phyloP scores from a whole-genome alignment of 108 stramenopile species.

The Cyclotella sp. region DNA sequence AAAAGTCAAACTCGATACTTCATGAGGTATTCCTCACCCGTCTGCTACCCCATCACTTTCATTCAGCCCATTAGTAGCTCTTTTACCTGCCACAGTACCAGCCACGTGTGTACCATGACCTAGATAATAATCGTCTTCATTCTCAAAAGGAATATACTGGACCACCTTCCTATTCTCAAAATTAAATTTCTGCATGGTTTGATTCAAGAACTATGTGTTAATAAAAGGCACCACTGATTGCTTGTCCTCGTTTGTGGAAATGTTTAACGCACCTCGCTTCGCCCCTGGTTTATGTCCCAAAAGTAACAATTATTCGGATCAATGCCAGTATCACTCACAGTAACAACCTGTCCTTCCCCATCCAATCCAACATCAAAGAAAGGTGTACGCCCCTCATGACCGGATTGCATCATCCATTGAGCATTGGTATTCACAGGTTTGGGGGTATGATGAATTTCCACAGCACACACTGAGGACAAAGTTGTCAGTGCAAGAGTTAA shows the following conservation, averaged over 20 bases:
- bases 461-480: constrained; percentile 19
- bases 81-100: constrained; percentile 40
- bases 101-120: constrained; percentile 56
- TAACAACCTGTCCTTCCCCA: constrained; percentile 49
- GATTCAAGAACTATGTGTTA: background rate
- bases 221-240: background rate
- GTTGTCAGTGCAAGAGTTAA: constrained; percentile 5
- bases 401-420: constrained; percentile 30
- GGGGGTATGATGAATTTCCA: constrained; percentile 7
- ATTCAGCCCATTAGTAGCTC: background rate
- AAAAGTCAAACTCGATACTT: too few relatives aligned
- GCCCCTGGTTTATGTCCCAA: constrained; percentile 27
- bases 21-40: constrained; percentile 13
- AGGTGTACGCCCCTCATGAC: constrained; percentile 19
- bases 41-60: constrained; percentile 30
- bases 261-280: constrained; percentile 11
- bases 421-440: constrained; percentile 4
- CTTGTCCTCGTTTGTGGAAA: background rate
- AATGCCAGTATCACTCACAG: constrained; percentile 50
- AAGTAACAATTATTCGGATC: constrained; percentile 57
- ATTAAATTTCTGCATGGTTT: constrained; percentile 1
- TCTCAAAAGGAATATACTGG: constrained; percentile 14
- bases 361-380: constrained; percentile 44
- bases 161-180: constrained; percentile 5
- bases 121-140: constrained; percentile 20